These are phyloP conservation scores for Microcos paniculata DNA, from an alignment of 345 rosid species.

Conservation along the genomic window DNA sequence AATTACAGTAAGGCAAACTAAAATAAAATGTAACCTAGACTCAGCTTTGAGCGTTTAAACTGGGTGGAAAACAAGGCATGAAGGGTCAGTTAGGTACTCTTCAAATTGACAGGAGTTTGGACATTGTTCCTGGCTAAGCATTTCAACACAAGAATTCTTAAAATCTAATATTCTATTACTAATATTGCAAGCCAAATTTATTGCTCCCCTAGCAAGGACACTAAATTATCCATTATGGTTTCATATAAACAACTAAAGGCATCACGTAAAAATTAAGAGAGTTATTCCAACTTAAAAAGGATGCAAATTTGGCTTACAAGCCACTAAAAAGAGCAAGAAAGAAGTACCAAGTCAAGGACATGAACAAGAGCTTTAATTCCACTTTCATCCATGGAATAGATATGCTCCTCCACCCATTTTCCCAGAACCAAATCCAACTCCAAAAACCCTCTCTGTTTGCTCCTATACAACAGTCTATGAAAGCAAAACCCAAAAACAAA, in stretches of 20 bases:
- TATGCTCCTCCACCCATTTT: constrained; percentile 84
- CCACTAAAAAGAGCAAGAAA: background rate
- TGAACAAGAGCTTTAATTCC: constrained; percentile 67
- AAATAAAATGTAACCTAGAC: background rate
- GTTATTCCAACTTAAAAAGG: background rate
- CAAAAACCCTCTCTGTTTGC: constrained; percentile 90
- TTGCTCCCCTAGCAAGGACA: background rate
- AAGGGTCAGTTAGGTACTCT: background rate
- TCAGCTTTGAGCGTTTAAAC: background rate
- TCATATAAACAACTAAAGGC: background rate
- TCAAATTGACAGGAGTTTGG: background rate
- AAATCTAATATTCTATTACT: background rate
- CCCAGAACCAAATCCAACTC: constrained; percentile 94
- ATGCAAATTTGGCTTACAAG: background rate
- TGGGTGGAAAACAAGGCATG: background rate
- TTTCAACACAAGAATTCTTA: background rate
- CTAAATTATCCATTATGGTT: background rate
- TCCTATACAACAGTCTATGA: constrained; percentile 77
- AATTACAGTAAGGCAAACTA: too few species aligned
- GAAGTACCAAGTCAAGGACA: constrained; percentile 80
- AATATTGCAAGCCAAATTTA: background rate
- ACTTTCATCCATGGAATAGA: constrained; percentile 68
- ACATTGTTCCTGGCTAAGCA: background rate
- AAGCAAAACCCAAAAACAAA: background rate
- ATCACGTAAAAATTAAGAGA: background rate